Conservation (phyloP, 1,139 yeast genomes). For the Yamadazyma sp. region DNA sequence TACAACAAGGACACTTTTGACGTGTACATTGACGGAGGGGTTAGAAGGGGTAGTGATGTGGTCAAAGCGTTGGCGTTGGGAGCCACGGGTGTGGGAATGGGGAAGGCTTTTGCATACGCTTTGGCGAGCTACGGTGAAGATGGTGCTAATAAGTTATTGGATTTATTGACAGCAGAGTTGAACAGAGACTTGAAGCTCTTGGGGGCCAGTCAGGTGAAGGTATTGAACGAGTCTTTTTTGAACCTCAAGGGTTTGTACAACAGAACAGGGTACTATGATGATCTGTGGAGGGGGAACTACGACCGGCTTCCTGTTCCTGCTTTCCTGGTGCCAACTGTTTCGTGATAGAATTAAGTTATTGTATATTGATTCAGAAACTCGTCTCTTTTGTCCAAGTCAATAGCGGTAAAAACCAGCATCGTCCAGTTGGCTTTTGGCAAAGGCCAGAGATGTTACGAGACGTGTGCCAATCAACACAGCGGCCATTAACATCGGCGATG, state of each 20-base stretch:
- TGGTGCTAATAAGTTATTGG: constrained; percentile 44
- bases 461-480: no score
- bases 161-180: constrained; percentile 44
- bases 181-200: constrained; percentile 46
- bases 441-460: no score
- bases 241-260: constrained; percentile 5
- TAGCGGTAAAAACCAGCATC: no score
- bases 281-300: constrained; percentile 3
- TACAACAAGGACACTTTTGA: constrained; percentile 33
- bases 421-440: no score
- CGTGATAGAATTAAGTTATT: no score
- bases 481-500: no score
- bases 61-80: constrained; percentile 53
- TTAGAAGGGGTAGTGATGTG: constrained; percentile 51
- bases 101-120: constrained; percentile 47
- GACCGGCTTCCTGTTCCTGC: constrained; percentile 4
- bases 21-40: constrained; percentile 52
- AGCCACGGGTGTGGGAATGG: constrained; percentile 54
- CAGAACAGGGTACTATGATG: constrained; percentile 4
- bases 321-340: no score
- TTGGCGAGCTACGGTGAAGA: constrained; percentile 49
- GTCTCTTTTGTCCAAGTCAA: no score
- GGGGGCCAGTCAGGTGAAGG: constrained; percentile 34
- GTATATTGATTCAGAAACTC: no score
- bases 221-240: constrained; percentile 23